Conservation (phyloP, 192 early-diverging fungal species). For the Gigaspora rosea region DNA sequence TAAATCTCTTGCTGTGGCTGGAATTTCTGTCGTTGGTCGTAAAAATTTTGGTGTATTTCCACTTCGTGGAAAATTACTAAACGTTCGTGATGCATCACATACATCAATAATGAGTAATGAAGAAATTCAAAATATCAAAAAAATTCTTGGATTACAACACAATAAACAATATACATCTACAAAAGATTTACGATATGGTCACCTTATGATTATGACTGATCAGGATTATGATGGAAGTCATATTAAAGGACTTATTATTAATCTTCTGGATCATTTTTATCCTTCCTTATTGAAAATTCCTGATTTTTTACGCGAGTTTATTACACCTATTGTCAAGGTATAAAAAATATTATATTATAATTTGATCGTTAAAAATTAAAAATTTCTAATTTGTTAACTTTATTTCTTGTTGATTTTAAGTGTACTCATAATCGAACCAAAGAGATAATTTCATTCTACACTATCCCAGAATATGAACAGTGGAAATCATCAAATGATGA, state of each 20-base stretch:
- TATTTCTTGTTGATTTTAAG: not conserved
- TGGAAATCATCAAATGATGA: no score
- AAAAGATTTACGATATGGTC: conserved; percentile 85
- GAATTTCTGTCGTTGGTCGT: conserved; percentile 84
- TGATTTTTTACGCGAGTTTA: conserved; percentile 92
- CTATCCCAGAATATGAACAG: no score
- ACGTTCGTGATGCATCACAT: conserved; percentile 86
- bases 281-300: conserved; percentile 87
- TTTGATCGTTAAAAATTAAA: not conserved
- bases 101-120: conserved; percentile 74
- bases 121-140: conserved; percentile 87
- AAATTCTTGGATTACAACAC: conserved; percentile 93
- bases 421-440: not conserved
- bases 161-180: conserved; percentile 73
- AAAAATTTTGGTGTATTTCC: conserved; percentile 95
- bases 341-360: not conserved
- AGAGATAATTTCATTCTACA: no score
- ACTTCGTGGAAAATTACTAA: conserved; percentile 94
- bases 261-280: conserved; percentile 93
- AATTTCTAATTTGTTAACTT: conserved; percentile 10
- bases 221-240: conserved; percentile 96
- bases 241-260: conserved; percentile 97
- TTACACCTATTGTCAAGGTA: conserved; percentile 96
- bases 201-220: conserved; percentile 99
- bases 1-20: conserved; percentile 84